These are phyloP conservation scores for Lachnellula subtilissima DNA, from an alignment of 2,329 filamentous ascomycete species.

Conservation along the genomic window DNA sequence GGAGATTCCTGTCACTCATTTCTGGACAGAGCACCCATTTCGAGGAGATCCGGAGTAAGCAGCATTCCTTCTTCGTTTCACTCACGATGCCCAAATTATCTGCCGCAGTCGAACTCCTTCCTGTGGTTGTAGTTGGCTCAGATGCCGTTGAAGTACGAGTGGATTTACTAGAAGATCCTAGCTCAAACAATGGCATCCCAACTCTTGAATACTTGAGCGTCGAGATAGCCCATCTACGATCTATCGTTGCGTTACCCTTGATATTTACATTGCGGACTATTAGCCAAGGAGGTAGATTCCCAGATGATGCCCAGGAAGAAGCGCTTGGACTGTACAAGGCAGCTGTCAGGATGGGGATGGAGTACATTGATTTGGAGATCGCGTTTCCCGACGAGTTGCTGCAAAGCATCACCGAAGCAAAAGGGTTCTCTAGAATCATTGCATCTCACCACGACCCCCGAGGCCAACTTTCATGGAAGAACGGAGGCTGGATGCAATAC, in stretches of 20 bases:
- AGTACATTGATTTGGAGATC: conserved; percentile 92
- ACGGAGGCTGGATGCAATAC: conserved; percentile 84
- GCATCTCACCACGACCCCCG: conserved; percentile 91
- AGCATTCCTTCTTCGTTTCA: conserved; percentile 87
- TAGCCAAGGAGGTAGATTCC: conserved; percentile 83
- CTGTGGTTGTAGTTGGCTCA: conserved; percentile 71
- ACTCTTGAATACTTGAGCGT: conserved; percentile 71
- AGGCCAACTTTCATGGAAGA: conserved; percentile 76
- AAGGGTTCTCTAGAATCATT: conserved; percentile 76
- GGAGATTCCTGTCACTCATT: conserved; percentile 65
- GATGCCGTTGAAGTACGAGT: conserved; percentile 95
- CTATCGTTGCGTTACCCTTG: conserved; percentile 67
- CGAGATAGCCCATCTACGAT: conserved; percentile 76
- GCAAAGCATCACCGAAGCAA: conserved; percentile 57
- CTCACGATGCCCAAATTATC: conserved; percentile 75
- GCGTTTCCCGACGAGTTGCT: conserved; percentile 75
- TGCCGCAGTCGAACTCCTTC: conserved; percentile 58
- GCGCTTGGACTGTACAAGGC: conserved; percentile 70
- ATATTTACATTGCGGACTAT: conserved; percentile 89
- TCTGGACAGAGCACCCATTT: conserved; percentile 57
- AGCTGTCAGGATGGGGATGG: conserved; percentile 77
- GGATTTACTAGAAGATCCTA: conserved; percentile 74
- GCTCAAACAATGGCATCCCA: conserved; percentile 48
- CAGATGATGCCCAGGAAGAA: conserved; percentile 67
- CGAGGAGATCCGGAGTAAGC: conserved; percentile 54